phyloP scores from a whole-genome alignment of 2,329 filamentous ascomycete genomes.

The Nakataea oryzae region DNA sequence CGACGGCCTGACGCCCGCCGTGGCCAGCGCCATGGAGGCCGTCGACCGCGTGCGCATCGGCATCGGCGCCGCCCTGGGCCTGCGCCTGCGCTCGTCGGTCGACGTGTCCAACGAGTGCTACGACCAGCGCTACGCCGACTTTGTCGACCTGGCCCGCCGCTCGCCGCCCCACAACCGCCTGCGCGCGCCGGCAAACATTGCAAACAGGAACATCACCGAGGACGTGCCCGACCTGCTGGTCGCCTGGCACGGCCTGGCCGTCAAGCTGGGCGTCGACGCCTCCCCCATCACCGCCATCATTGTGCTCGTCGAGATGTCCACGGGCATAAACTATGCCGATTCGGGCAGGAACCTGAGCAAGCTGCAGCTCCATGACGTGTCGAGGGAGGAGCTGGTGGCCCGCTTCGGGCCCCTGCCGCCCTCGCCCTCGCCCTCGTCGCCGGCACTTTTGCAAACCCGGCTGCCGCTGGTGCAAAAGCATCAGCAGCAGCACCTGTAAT shows the following conservation, averaged over 20 bases:
- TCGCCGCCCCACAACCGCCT: constrained; percentile 14
- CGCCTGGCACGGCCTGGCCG: constrained; percentile 11
- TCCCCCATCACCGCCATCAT: constrained; percentile 11
- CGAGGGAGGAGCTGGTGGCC: constrained; percentile 4
- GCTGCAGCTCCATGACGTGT: constrained; percentile 4
- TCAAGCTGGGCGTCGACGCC: constrained; percentile 11
- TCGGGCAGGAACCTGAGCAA: constrained; percentile 8
- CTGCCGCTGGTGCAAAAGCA: not conserved
- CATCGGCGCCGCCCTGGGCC: constrained; percentile 13
- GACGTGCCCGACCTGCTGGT: constrained; percentile 13
- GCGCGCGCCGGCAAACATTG: constrained; percentile 9
- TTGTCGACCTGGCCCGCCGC: constrained; percentile 13
- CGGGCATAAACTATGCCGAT: constrained; percentile 8
- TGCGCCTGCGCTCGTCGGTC: constrained; percentile 10
- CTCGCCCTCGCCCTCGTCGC: too few relatives aligned
- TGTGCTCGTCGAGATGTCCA: constrained; percentile 11
- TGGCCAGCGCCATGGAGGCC: constrained; percentile 11
- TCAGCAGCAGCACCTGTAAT: not conserved
- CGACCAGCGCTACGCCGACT: constrained; percentile 11
- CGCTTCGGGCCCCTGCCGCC: not conserved
- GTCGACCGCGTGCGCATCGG: constrained; percentile 13
- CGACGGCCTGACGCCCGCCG: constrained; percentile 11
- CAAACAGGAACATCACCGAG: constrained; percentile 13
- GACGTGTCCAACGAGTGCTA: constrained; percentile 16
- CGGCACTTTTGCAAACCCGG: too few relatives aligned